These are phyloP conservation scores for Fusarium buharicum DNA, from an alignment of 2,329 filamentous ascomycete genomes.

Conservation along the genomic window DNA sequence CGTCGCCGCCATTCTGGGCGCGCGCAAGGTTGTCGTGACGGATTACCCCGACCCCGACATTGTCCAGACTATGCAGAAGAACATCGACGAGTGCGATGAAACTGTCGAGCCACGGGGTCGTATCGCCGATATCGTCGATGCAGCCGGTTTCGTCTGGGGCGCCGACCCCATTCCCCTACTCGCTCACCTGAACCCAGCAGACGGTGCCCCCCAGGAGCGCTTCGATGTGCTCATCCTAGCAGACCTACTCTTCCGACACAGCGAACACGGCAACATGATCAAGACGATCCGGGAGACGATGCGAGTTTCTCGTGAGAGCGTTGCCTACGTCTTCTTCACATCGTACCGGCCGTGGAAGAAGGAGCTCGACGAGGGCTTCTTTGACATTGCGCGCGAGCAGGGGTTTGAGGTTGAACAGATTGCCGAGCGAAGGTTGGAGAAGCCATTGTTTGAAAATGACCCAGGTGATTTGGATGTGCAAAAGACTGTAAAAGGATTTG, in stretches of 20 bases:
- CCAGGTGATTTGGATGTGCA: constrained; percentile 83
- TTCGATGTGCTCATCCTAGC: constrained; percentile 90
- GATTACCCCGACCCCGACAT: constrained; percentile 90
- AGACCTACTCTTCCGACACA: constrained; percentile 91
- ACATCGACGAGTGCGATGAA: constrained; percentile 70
- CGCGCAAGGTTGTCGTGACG: constrained; percentile 78
- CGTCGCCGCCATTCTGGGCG: constrained; percentile 78
- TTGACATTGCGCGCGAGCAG: constrained; percentile 75
- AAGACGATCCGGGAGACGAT: constrained; percentile 76
- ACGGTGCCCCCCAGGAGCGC: constrained; percentile 44
- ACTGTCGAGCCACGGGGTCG: constrained; percentile 45
- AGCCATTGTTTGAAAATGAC: constrained; percentile 89
- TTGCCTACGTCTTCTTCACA: constrained; percentile 90
- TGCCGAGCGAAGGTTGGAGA: constrained; percentile 82
- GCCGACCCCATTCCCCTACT: constrained; percentile 68
- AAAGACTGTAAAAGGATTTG: constrained; percentile 84
- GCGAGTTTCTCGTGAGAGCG: constrained; percentile 62
- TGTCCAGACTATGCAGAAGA: constrained; percentile 81
- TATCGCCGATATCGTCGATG: constrained; percentile 58
- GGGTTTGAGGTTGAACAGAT: constrained; percentile 84
- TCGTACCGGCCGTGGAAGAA: constrained; percentile 92
- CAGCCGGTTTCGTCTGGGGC: constrained; percentile 87
- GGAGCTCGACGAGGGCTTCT: constrained; percentile 86
- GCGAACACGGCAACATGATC: constrained; percentile 82
- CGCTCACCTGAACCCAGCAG: constrained; percentile 60